Base-by-base conservation (phyloP, 495 filamentous ascomycete species). In the Achaetomiella virescens region DNA sequence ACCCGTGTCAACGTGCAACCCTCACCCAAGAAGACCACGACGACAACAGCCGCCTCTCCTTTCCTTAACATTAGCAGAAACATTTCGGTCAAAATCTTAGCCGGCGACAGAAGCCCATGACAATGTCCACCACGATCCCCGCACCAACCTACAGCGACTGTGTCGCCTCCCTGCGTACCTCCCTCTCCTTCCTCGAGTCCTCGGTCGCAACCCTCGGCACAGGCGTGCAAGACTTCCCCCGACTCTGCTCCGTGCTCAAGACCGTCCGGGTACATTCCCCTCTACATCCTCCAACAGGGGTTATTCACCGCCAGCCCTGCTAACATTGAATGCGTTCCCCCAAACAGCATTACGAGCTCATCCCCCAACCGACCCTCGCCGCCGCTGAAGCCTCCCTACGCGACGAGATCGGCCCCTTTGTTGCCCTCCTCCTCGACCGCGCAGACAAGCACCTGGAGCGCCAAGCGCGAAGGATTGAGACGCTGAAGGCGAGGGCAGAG, bases 341-440 rank as follows among this genome's bases (percentile, higher is more conserved):
- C n/a, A n/a, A 51, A 57, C 48, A 77, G 70, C 75, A 78, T 66
- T 78, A 78, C 72, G 76, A 78, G 54, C 66, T 78, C 0, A 77
- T 78, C 61, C 76, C 76, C 8, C 75, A 78, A 51, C 69, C 72
- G 4, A 75, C 75, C 42, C 71, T 78, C 54, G 71, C 72, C 38
- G 65, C 67, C 6, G 76, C 76, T 57, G 76, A 78, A 37, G 50
- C 73, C 53, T 78, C 76, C 6, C 69, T 78, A 12, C 75, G 74
- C 58, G 73, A 77, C 57, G 76, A 78, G 58, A 77, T 78, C 49
- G 69, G 70, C 10, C 76, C 76, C 21, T 74, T 75, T 12, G 73
- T 76, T 27, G 57, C 69, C 7, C 61, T 68, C 15, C 66, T 78
- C 6, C 72, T 78, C 51, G 73, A 75, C 69, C 71, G 75, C 56